Evolutionary conservation across 495 filamentous ascomycete genomes (phyloP), one percentile per base, ranked within the genome.

Genomic region (Penicillium steckii): DNA sequence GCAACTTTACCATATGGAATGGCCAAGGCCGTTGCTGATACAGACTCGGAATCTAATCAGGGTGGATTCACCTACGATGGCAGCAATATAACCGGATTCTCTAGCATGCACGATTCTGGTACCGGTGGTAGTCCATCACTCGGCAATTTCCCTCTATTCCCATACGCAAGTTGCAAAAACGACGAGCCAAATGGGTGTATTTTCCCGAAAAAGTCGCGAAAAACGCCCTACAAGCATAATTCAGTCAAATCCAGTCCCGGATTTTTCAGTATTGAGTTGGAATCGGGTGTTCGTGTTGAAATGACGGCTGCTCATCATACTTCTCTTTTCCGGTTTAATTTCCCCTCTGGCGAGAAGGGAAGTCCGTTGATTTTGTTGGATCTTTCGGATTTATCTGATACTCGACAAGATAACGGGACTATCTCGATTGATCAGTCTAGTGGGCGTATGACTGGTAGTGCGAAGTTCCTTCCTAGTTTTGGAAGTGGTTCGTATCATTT

Each of bases 11-110:
- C 88, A 0, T 90, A 87, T 60, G 74, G 74, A 57, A 88, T 92
- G 81, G 86, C 86, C 50, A 91, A 92, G 66, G 86, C 88, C 29
- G 86, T 88, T 6, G 83, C 88, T 24, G 88, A 92, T 66, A 86
- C 84, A 15, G 79, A 82, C 52, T 83, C 79, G 24, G 75, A 72
- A 35, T 70, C 53, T 45, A 88, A 86, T 53, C 87, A 90, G 60
- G 87, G 88, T 15, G 88, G 88, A 4, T 92, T 90, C 59, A 79
- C 86, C 3, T 75, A 83, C 9, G 87, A 91, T 55, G 80, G 79
- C 18, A 76, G 76, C 33, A 82, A 76, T 32, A 77, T 91, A 48
- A 85, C 80, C n/a, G 88, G 84, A 3, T 90, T 90, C 61, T 85
- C 81, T 15, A 76, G 86, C 68, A 80, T 89, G 73, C 88, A 91